Evolutionary conservation across 768 basidiomycete species (phyloP), one percentile per base, ranked within the genome.

Genomic region (Dioszegia crocea): DNA sequence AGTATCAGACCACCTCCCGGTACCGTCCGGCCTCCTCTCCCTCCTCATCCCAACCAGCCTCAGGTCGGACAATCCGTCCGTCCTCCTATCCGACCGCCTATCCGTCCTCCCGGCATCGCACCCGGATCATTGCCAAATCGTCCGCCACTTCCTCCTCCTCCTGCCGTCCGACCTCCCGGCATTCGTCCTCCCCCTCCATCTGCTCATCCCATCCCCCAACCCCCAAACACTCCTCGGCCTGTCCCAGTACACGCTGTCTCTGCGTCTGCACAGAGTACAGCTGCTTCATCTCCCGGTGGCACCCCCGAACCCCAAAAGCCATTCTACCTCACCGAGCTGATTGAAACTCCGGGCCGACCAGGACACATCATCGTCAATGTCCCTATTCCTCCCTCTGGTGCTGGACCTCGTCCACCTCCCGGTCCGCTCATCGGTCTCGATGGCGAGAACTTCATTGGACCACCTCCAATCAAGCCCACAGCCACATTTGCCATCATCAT

Each of bases 401-500:
- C 72, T 38, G 71, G 71, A 26, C 71, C 74, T 1, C 62, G 74
- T 39, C 69, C 69, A 16, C 65, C 71, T 5, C 74, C 71, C 24
- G 71, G 67, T n/a, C 71, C 75, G 2, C 55, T 74, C 2, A 60
- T 74, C 21, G 75, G 75, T 41, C 59, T 75, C 9, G 75, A 76
- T 53, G 75, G 75, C 10, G 59, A 70, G 45, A 62, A 67, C 11
- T 76, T 76, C 57, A 76, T 76, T 46, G 75, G 75, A 29, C 75
- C 75, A 0, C 70, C 70, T 81, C 88, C 89, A 23, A 85, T 88
- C 29, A 93, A 93, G 77, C 94, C 93, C 12, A 84, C 86, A 8
- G 84, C 87, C 56, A 94, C 94, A 9, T 93, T 94, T 78, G 88
- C 91, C 8, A 88, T 90, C 60, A 83, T 97, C 55, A 94, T 93